Evolutionary conservation across 345 rosid genomes (phyloP), one percentile per base, ranked within the genome.

Genomic region (Bruguiera sexangula): DNA sequence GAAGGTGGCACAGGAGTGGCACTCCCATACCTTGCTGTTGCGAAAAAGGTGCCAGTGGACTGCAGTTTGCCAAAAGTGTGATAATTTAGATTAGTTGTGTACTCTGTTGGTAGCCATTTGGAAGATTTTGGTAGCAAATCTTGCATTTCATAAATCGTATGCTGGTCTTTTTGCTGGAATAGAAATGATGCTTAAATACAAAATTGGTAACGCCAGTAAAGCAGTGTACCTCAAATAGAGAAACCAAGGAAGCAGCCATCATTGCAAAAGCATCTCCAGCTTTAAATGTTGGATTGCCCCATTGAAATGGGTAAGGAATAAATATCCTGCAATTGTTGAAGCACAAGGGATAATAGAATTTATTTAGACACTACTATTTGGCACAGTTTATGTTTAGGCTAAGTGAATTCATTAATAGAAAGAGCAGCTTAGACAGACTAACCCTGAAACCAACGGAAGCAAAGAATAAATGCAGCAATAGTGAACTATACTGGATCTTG

Each of bases 1-100:
- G 91, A 88, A 2, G 96, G 89, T 48, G 97, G 98, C 13, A 82
- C 71, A 69, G 84, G 96, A 31, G 97, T 91, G 36, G 97, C 97
- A 66, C 94, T 89, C 5, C 86, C 96, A 78, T 74, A 89, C 76
- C 98, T 83, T 58, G 97, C 85, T 54, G 96, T 89, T 1, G 96
- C 93, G 6, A 86, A 85, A 56, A 82, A 82, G 1, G 94, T 74
- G 48, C 92, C 97, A 0, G 89, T 88, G 21, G 88, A 83, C 91
- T 87, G 36, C 70, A 68, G 39, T 52, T 32, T 9, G 39, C 0
- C 5, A 36, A 36, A 57, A 19, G 51, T 21, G 18, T 21, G 52
- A 15, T 24, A 29, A 15, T 27, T 43, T 43, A 8, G 13, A 32
- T 61, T 31, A 32, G 39, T 32, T 7, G 18, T 21, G 65, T 18